Conservation (phyloP, 805 yeast species). For the Teunomyces funiuensis region DNA sequence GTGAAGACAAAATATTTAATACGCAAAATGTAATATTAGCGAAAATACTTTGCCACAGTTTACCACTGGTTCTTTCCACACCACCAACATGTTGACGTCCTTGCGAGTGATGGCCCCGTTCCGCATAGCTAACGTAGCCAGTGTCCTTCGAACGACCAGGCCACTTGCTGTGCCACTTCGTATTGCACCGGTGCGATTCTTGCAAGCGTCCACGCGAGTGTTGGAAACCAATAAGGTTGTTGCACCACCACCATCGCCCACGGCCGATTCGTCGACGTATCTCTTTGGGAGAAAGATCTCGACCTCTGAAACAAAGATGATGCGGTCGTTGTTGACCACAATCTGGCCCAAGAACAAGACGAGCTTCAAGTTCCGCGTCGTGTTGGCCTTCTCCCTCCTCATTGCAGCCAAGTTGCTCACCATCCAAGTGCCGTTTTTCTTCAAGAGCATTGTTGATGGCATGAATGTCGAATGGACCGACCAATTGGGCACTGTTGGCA, state of each 20-base stretch:
- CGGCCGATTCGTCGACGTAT: conserved; percentile 11
- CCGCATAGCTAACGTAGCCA: background rate
- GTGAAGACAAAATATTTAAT: no score
- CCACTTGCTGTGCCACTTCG: background rate
- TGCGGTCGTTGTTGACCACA: conserved; percentile 63
- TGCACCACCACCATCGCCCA: background rate
- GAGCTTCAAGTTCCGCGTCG: conserved; percentile 69
- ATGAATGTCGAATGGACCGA: conserved; percentile 88
- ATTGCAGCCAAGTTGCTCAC: conserved; percentile 81
- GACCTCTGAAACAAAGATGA: conserved; percentile 52
- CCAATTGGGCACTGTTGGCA: conserved; percentile 59
- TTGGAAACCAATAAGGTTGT: background rate
- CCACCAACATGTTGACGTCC: background rate
- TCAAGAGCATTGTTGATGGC: conserved; percentile 79
- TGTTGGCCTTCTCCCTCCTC: conserved; percentile 69
- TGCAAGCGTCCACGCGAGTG: background rate
- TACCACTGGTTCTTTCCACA: background rate
- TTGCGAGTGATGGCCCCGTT: background rate
- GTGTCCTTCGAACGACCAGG: background rate
- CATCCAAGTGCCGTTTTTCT: conserved; percentile 94
- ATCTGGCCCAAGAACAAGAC: conserved; percentile 79
- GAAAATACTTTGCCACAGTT: background rate
- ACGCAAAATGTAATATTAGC: no score
- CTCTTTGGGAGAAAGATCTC: conserved; percentile 29
- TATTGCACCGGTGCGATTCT: background rate